These are phyloP conservation scores for Danielia oregonensis DNA, from an alignment of 805 yeast species.

Conservation along the genomic window DNA sequence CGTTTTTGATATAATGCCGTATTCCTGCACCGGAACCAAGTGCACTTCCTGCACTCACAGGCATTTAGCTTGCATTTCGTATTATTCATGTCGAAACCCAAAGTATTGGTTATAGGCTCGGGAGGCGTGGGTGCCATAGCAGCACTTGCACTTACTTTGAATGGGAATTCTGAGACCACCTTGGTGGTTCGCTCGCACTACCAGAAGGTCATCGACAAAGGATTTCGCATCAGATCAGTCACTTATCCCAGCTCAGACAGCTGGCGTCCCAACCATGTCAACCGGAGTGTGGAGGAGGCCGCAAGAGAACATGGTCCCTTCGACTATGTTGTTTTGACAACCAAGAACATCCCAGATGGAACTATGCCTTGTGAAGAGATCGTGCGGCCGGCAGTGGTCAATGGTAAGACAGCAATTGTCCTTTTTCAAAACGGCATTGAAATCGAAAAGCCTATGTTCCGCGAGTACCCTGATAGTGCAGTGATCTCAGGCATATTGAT, in stretches of 20 bases:
- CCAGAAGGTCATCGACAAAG: constrained; percentile 9
- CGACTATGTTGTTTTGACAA: constrained; percentile 31
- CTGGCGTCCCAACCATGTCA: constrained; percentile 14
- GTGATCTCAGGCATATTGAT: constrained; percentile 62
- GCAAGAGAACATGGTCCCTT: constrained; percentile 19
- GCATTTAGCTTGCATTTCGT: neutral
- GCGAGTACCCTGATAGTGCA: constrained; percentile 47
- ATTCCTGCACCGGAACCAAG: too few relatives aligned
- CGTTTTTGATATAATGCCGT: constrained; percentile 3
- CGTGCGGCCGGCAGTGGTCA: constrained; percentile 23
- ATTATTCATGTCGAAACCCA: constrained; percentile 3
- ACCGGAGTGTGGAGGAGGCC: constrained; percentile 11
- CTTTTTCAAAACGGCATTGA: constrained; percentile 68
- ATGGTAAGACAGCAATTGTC: constrained; percentile 43
- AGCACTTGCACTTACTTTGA: constrained; percentile 11
- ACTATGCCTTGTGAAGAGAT: constrained; percentile 39
- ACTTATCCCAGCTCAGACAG: constrained; percentile 12
- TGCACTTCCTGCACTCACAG: neutral
- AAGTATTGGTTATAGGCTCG: constrained; percentile 16
- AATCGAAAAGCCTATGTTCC: constrained; percentile 51
- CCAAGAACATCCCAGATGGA: constrained; percentile 32
- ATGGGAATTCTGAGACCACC: constrained; percentile 12
- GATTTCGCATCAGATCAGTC: constrained; percentile 13
- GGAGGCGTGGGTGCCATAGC: constrained; percentile 19
- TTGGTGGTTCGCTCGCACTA: constrained; percentile 17